phyloP scores from a whole-genome alignment of 805 yeast species.

The Starmerella vaccinii region DNA sequence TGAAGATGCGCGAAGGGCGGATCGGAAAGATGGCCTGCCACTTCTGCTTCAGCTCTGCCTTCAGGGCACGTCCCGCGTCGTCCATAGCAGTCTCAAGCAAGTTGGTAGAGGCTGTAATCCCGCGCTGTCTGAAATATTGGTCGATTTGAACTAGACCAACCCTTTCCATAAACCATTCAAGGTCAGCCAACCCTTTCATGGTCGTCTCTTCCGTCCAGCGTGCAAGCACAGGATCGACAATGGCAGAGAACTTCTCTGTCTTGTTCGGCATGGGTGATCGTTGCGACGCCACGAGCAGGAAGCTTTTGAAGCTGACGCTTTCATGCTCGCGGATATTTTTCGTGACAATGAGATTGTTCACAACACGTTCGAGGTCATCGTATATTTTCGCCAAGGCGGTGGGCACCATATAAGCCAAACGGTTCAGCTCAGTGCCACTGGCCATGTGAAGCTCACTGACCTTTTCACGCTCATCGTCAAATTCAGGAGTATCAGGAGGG shows the following conservation, averaged over 20 bases:
- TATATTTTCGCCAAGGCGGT: constrained; percentile 73
- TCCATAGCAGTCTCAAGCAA: constrained; percentile 76
- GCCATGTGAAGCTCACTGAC: constrained; percentile 80
- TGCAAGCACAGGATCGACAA: constrained; percentile 84
- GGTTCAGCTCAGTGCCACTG: constrained; percentile 87
- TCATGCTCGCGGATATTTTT: constrained; percentile 79
- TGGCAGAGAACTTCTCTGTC: constrained; percentile 65
- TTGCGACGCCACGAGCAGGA: constrained; percentile 81
- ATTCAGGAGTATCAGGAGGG: constrained; percentile 52
- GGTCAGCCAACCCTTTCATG: constrained; percentile 74
- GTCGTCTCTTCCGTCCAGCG: constrained; percentile 93
- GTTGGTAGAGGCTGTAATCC: constrained; percentile 67
- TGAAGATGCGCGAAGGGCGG: constrained; percentile 85
- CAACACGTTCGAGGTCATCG: constrained; percentile 70
- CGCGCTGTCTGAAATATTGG: constrained; percentile 72
- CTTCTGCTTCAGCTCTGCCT: constrained; percentile 69
- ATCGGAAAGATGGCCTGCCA: constrained; percentile 95
- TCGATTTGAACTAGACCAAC: constrained; percentile 91
- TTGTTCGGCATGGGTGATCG: constrained; percentile 53
- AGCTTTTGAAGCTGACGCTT: constrained; percentile 86
- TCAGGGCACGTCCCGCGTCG: constrained; percentile 69
- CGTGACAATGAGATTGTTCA: constrained; percentile 56
- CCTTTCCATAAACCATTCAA: constrained; percentile 98
- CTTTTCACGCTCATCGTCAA: constrained; percentile 57
- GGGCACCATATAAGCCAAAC: constrained; percentile 92